These are phyloP conservation scores for Hyaloscypha variabilis DNA, from an alignment of 495 filamentous ascomycete species.

Conservation along the genomic window DNA sequence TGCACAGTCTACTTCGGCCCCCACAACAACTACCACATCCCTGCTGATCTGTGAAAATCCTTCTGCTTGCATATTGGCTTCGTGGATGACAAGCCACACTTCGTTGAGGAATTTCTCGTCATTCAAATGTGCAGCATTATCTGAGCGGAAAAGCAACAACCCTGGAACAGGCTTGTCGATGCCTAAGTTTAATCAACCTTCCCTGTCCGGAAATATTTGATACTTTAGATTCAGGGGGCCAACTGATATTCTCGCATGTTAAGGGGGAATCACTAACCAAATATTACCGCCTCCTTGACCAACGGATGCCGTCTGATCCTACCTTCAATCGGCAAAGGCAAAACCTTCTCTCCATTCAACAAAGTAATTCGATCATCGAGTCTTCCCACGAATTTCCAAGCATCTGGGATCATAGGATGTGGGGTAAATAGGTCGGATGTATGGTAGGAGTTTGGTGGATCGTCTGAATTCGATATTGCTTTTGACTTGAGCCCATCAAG, in stretches of 20 bases:
- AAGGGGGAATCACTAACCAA: too few species aligned
- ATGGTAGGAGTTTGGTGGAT: slow-evolving; percentile 47
- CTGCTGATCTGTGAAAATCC: slow-evolving; percentile 46
- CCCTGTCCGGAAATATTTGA: too few species aligned
- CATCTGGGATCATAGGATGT: slow-evolving; percentile 54
- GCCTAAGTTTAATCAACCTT: too few species aligned
- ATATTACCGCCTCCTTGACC: slow-evolving; percentile 53
- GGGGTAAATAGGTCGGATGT: slow-evolving; percentile 60
- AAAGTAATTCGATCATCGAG: slow-evolving; percentile 62
- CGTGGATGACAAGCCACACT: slow-evolving; percentile 47
- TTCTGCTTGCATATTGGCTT: slow-evolving; percentile 47
- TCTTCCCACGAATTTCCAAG: slow-evolving; percentile 61
- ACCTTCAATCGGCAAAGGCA: slow-evolving; percentile 61
- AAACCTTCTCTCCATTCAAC: slow-evolving; percentile 63
- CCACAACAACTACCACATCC: slow-evolving; percentile 32
- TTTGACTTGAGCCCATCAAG: slow-evolving; percentile 53
- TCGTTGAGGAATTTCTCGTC: slow-evolving; percentile 22
- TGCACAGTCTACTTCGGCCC: slow-evolving; percentile 40
- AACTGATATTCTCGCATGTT: too few species aligned
- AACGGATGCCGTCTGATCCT: slow-evolving; percentile 51
- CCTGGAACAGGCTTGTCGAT: slow-evolving; percentile 34
- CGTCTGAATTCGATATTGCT: slow-evolving; percentile 54
- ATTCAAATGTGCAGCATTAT: slow-evolving; percentile 30
- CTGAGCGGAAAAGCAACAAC: slow-evolving; percentile 32
- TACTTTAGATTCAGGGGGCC: too few species aligned